Percentiles rank a stretch among this genome's conserved stretches.
Evolutionary conservation across 2,329 filamentous ascomycete genomes (phyloP).

Genomic region (Colletotrichum navitas): DNA sequence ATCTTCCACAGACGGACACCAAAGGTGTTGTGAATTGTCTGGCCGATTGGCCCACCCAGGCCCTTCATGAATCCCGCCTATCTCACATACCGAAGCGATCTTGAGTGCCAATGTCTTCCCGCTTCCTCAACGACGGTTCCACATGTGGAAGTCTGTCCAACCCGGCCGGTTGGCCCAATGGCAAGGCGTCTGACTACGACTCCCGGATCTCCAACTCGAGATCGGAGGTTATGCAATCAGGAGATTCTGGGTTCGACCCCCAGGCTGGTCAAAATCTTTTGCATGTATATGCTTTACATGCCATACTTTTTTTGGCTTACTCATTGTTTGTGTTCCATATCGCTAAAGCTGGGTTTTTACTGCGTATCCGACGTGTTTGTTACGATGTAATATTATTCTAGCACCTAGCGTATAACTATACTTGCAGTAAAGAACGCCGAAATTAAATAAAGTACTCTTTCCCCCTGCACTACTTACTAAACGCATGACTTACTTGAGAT

Average conservation of each 20-base stretch:
- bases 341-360: no score
- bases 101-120: no score
- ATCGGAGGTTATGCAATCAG: conserved; percentile 29
- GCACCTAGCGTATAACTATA: no score
- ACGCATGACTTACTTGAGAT: background rate
- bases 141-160: no score
- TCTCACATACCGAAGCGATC: no score
- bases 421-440: background rate
- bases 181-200: conserved; percentile 60
- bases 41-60: conserved; percentile 48
- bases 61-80: no score
- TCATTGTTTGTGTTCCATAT: background rate
- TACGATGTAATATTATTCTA: no score
- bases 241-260: conserved; percentile 43
- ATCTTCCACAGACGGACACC: background rate
- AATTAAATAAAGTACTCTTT: background rate
- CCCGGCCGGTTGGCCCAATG: conserved; percentile 52
- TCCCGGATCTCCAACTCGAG: no score
- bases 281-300: background rate
- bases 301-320: background rate
- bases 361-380: no score
- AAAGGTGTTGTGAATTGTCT: conserved; percentile 19
- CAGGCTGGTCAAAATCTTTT: conserved; percentile 37
- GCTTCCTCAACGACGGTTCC: no score
- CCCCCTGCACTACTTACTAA: background rate